A percentile compares a stretch with the other conserved stretches of the same genome.
Conservation (phyloP, 306 rosid species). For the Castanospermum australe region DNA sequence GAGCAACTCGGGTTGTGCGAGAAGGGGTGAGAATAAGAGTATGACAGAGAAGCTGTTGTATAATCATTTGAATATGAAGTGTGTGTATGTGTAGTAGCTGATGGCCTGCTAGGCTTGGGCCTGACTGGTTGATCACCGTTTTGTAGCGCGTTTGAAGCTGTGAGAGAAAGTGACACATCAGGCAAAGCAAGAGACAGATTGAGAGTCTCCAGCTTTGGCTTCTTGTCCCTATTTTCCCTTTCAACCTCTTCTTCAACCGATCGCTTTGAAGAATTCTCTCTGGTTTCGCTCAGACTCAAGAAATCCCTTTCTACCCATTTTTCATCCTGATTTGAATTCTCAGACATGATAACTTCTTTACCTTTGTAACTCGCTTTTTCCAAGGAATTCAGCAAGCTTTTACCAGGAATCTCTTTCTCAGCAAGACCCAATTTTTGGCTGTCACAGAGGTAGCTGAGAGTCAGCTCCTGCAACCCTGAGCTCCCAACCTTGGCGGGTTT, state of each 20-base stretch:
- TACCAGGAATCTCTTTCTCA: constrained; percentile 54
- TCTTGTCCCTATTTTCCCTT: constrained; percentile 68
- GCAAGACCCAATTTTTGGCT: constrained; percentile 51
- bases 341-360: constrained; percentile 55
- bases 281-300: constrained; percentile 65
- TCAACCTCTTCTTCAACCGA: constrained; percentile 67
- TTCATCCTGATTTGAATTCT: constrained; percentile 55
- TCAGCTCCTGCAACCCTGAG: constrained; percentile 72
- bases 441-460: constrained; percentile 87
- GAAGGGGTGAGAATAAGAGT: constrained; percentile 75
- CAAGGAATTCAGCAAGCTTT: constrained; percentile 47
- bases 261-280: constrained; percentile 70
- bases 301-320: constrained; percentile 96
- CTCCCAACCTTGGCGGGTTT: constrained; percentile 37
- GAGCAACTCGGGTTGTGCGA: constrained; percentile 98
- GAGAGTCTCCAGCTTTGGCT: constrained; percentile 77
- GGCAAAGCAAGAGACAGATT: constrained; percentile 92
- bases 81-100: constrained; percentile 54
- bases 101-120: constrained; percentile 56
- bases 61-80: constrained; percentile 71
- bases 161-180: constrained; percentile 82
- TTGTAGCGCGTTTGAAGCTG: constrained; percentile 81
- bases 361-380: constrained; percentile 63
- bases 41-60: constrained; percentile 78
- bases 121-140: constrained; percentile 49